Conservation (phyloP, 192 early-diverging fungal genomes). For the Radiomyces spectabilis region DNA sequence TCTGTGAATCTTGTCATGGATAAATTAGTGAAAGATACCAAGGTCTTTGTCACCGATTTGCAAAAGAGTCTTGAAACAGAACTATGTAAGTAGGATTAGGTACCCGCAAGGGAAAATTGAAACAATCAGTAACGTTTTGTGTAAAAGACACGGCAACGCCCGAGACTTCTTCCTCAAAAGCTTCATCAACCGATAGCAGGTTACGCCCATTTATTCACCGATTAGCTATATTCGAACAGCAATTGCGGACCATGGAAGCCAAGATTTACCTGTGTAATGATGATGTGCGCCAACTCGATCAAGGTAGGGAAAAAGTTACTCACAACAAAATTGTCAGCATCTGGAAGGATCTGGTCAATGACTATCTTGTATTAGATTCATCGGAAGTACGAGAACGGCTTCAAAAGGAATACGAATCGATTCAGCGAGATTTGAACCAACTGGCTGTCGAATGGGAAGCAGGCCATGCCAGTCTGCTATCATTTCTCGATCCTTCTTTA, state of each 20-base stretch:
- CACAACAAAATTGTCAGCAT: too few species aligned
- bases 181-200: conserved; percentile 18
- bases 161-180: too few species aligned
- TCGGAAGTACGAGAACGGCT: neutral
- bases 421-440: neutral
- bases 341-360: too few species aligned
- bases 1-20: conserved; percentile 1
- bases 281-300: conserved; percentile 28
- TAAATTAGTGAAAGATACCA: conserved; percentile 1
- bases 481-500: neutral
- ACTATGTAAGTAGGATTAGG: conserved; percentile 28
- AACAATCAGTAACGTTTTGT: too few species aligned
- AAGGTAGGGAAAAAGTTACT: neutral
- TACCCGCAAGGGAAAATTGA: neutral
- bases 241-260: conserved; percentile 47
- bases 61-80: conserved; percentile 33
- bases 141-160: too few species aligned
- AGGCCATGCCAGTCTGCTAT: neutral
- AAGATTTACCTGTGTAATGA: conserved; percentile 51
- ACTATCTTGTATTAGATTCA: neutral
- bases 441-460: neutral
- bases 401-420: neutral
- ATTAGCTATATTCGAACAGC: conserved; percentile 38
- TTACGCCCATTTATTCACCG: conserved; percentile 32
- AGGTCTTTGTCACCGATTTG: conserved; percentile 30